Conservation (phyloP, 2,329 filamentous ascomycete species). For the Daldinia sp. region DNA sequence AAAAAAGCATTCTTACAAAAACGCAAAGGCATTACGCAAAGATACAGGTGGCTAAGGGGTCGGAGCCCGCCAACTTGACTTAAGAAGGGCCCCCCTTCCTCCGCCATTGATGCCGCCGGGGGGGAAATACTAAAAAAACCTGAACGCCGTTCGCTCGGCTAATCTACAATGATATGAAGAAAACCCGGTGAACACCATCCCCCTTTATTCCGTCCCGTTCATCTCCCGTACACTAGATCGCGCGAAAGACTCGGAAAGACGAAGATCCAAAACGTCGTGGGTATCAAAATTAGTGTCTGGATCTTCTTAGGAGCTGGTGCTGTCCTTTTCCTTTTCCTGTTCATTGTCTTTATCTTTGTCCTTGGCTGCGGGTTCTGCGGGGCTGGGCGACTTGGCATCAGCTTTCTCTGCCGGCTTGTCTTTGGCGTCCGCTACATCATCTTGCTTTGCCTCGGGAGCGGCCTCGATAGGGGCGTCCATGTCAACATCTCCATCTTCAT, state of each 20-base stretch:
- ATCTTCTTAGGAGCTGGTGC: constrained; percentile 21
- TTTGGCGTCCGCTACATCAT: constrained; percentile 44
- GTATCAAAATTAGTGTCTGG: constrained; percentile 15
- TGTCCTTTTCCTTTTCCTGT: constrained; percentile 23
- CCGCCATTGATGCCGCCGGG: not conserved
- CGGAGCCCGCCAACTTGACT: not conserved
- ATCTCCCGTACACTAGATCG: not conserved
- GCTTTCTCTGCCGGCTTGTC: constrained; percentile 23
- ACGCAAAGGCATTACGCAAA: not conserved
- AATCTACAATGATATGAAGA: constrained; percentile 14
- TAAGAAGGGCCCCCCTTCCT: not conserved
- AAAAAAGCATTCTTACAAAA: not conserved
- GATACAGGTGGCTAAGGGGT: not conserved
- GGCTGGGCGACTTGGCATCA: constrained; percentile 6
- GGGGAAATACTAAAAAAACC: no score
- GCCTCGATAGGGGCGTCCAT: constrained; percentile 53
- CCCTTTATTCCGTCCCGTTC: not conserved
- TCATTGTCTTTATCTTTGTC: not conserved
- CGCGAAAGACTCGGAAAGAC: not conserved
- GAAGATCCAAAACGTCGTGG: constrained; percentile 5
- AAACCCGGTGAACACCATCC: constrained; percentile 5
- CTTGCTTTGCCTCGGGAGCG: constrained; percentile 47
- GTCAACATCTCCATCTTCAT: constrained; percentile 60
- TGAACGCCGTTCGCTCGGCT: constrained; percentile 29
- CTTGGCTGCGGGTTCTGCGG: constrained; percentile 8